A percentile compares a stretch with the other conserved stretches of the same genome.
These are phyloP conservation scores for Dactylis glomerata DNA, from an alignment of 176 grass and related monocot genomes.

Conservation along the genomic window DNA sequence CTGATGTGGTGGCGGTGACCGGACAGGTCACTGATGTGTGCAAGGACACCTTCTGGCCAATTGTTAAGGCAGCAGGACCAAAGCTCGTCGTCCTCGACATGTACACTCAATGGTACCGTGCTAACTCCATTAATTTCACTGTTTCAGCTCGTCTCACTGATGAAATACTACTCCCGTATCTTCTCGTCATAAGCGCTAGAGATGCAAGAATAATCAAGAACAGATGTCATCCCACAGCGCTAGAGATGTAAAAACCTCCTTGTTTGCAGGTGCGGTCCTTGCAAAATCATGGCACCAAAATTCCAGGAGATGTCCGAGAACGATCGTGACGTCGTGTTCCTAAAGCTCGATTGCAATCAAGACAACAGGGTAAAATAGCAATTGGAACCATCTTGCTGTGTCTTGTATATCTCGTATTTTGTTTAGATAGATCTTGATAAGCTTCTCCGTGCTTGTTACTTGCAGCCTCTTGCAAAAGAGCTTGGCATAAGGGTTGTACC, in stretches of 20 bases:
- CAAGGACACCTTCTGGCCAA: constrained; percentile 98
- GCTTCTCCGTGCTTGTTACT: constrained; percentile 5
- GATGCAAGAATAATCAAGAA: background rate
- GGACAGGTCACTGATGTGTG: constrained; percentile 82
- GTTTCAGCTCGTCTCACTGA: background rate
- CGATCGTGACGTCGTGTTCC: constrained; percentile 76
- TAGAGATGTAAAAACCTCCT: background rate
- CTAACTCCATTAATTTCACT: background rate
- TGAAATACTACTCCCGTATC: background rate
- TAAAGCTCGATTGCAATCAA: constrained; percentile 97
- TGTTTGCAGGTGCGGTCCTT: constrained; percentile 84
- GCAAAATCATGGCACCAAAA: constrained; percentile 86
- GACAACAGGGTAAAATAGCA: constrained; percentile 67
- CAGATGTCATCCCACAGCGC: background rate
- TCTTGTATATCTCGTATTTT: constrained; percentile 4
- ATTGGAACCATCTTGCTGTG: background rate
- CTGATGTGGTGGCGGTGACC: constrained; percentile 41
- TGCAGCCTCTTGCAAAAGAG: constrained; percentile 82
- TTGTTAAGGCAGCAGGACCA: constrained; percentile 68
- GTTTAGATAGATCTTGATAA: constrained; percentile 11
- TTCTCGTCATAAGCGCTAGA: background rate
- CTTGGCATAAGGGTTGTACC: constrained; percentile 82
- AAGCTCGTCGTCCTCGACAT: constrained; percentile 92
- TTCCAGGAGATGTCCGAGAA: constrained; percentile 88
- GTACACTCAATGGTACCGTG: constrained; percentile 92